Evolutionary conservation across 148 eudicot genomes (phyloP), one percentile per base, ranked within the genome.

Genomic region (Silene latifolia): DNA sequence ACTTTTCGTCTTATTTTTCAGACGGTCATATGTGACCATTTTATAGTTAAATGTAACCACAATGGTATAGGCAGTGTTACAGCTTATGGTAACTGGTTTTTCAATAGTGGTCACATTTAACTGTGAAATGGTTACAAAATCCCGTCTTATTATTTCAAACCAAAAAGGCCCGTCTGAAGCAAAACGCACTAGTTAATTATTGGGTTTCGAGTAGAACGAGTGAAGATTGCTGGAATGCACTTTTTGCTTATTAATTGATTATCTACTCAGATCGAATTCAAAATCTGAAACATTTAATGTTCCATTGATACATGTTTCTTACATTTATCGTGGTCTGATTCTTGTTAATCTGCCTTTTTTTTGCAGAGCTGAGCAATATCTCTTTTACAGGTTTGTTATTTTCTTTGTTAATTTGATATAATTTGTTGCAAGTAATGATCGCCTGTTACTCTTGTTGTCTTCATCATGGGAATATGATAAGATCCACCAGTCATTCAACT

Each of bases 341-440:
- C 44, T 23, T 29, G 13, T 46, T 59, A 17, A 69, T 59, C 25
- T 44, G 65, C 65, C 1, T 73, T 7, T 71, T 44, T 68, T 61
- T 68, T 79, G 77, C 87, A 84, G 87, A 77, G 44, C 73, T 84
- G 69, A 76, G 76, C 78, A 84, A 84, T 78, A 64, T 77, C 69
- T 78, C 84, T 69, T 84, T 84, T 60, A 57, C 80, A 78, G 87
- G 87, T 84, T 76, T 64, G 84, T 76, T 35, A 57, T 39, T 25
- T 8, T 19, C 46, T 57, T 75, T 21, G 44, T 21, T 76, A 24
- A 35, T 39, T 58, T 27, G 48, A 29, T 21, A 1, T 56, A 4
- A 15, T 53, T 58, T 4, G n/a, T 65, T 23, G n/a, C 20, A 32
- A 42, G 63, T 7, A 23, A 32, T 60, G 54, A 21, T 21, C 20